These are phyloP conservation scores for Tolypocladium endophyticum DNA, from an alignment of 2,329 filamentous ascomycete genomes.

Conservation along the genomic window DNA sequence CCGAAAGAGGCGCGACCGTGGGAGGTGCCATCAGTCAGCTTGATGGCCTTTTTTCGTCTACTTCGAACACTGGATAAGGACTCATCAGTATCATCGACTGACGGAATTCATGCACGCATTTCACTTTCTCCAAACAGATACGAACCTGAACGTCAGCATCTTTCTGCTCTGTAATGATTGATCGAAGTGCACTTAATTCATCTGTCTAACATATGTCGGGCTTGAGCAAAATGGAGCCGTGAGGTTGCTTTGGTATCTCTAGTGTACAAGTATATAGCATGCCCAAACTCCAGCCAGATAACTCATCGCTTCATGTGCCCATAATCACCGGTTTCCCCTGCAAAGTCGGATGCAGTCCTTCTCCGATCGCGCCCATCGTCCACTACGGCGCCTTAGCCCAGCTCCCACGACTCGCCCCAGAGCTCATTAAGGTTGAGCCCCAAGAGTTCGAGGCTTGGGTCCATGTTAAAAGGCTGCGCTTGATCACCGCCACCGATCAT, in stretches of 20 bases:
- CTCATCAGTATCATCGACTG: too few species aligned
- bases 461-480: conserved; percentile 34
- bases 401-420: conserved; percentile 40
- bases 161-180: too few species aligned
- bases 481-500: conserved; percentile 19
- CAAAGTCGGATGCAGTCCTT: neutral
- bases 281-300: conserved; percentile 2
- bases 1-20: too few species aligned
- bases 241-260: conserved; percentile 7
- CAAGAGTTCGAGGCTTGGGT: conserved; percentile 42
- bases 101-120: too few species aligned
- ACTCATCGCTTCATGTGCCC: neutral
- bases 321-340: neutral
- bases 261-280: conserved; percentile 3
- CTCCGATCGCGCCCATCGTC: neutral
- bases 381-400: conserved; percentile 14
- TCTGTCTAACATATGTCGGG: neutral
- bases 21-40: too few species aligned
- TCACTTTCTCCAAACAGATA: too few species aligned
- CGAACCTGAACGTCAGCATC: too few species aligned
- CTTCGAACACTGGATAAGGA: too few species aligned
- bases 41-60: too few species aligned
- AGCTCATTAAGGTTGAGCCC: conserved; percentile 45
- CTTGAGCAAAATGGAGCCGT: conserved; percentile 1
- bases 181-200: neutral